Conservation (phyloP, 2,329 filamentous ascomycete species). For the Nemania bipapillata region DNA sequence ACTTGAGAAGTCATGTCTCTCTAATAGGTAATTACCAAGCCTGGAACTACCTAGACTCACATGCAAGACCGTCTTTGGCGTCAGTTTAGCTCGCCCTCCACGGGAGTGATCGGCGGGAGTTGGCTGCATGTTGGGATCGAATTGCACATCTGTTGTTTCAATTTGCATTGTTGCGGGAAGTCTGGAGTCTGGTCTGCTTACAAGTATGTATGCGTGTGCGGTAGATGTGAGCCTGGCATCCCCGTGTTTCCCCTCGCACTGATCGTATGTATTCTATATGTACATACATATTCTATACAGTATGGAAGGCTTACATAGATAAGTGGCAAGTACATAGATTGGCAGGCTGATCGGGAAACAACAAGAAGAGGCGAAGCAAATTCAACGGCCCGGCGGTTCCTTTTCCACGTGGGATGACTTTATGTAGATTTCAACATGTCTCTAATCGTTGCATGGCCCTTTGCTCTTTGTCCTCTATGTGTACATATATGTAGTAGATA, state of each 20-base stretch:
- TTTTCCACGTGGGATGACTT: constrained; percentile 28
- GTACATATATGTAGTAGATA: background rate
- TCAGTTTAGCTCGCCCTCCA: constrained; percentile 1
- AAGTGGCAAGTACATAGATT: too few relatives aligned
- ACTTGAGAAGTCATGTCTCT: constrained; percentile 3
- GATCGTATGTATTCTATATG: background rate
- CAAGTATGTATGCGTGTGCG: too few relatives aligned
- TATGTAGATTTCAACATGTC: background rate
- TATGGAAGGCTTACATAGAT: too few relatives aligned
- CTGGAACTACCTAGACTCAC: constrained; percentile 2
- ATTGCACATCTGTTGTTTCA: constrained; percentile 14
- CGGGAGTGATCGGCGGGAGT: constrained; percentile 26
- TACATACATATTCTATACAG: too few relatives aligned
- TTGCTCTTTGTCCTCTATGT: background rate
- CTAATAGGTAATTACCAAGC: constrained; percentile 1
- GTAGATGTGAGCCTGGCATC: background rate
- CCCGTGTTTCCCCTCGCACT: background rate
- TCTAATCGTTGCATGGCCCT: too few relatives aligned
- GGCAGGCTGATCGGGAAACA: background rate
- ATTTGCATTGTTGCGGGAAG: constrained; percentile 22
- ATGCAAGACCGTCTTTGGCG: constrained; percentile 11
- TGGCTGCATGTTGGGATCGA: constrained; percentile 11
- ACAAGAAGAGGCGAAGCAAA: constrained; percentile 7
- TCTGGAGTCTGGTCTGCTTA: background rate
- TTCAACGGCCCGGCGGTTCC: constrained; percentile 18